A percentile compares a stretch with the other conserved stretches of the same genome.
Evolutionary conservation across 2,329 filamentous ascomycete genomes (phyloP).

Genomic region (Aspergillus sp.): DNA sequence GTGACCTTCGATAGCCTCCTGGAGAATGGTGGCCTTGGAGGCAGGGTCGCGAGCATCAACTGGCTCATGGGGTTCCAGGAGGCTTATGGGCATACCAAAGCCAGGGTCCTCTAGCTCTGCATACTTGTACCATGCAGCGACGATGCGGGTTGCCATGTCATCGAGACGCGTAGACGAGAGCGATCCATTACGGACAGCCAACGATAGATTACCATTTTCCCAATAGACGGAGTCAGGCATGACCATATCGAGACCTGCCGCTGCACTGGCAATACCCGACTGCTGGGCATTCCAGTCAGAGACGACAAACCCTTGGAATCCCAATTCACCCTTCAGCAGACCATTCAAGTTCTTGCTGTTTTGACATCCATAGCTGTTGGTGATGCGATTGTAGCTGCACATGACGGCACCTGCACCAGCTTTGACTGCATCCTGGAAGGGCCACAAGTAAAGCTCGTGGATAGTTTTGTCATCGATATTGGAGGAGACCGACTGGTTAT

Average conservation of each 20-base stretch:
- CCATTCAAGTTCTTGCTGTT: slow-evolving; percentile 48
- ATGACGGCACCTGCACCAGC: slow-evolving; percentile 62
- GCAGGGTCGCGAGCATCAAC: slow-evolving; percentile 52
- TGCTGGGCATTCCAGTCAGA: slow-evolving; percentile 78
- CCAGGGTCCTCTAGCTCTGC: slow-evolving; percentile 36
- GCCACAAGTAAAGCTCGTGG: slow-evolving; percentile 67
- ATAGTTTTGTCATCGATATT: slow-evolving; percentile 67
- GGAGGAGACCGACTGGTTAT: slow-evolving; percentile 52
- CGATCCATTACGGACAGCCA: slow-evolving; percentile 15
- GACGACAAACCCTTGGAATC: slow-evolving; percentile 79
- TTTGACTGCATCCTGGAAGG: slow-evolving; percentile 62
- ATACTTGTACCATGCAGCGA: slow-evolving; percentile 16
- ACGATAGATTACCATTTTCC: slow-evolving; percentile 6
- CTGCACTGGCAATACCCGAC: slow-evolving; percentile 64
- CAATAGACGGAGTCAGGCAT: slow-evolving; percentile 10
- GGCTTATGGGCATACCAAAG: slow-evolving; percentile 24
- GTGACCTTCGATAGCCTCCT: slow-evolving; percentile 59
- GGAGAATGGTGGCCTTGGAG: slow-evolving; percentile 41
- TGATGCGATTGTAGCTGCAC: slow-evolving; percentile 58
- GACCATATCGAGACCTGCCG: slow-evolving; percentile 69
- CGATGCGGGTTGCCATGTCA: slow-evolving; percentile 18
- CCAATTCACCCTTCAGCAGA: slow-evolving; percentile 74
- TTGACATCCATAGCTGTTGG: slow-evolving; percentile 53
- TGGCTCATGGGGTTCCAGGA: slow-evolving; percentile 53
- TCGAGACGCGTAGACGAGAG: slow-evolving; percentile 9